These are phyloP conservation scores for Saccharum officinarum DNA, from an alignment of 176 grass and related monocot species.

Conservation along the genomic window DNA sequence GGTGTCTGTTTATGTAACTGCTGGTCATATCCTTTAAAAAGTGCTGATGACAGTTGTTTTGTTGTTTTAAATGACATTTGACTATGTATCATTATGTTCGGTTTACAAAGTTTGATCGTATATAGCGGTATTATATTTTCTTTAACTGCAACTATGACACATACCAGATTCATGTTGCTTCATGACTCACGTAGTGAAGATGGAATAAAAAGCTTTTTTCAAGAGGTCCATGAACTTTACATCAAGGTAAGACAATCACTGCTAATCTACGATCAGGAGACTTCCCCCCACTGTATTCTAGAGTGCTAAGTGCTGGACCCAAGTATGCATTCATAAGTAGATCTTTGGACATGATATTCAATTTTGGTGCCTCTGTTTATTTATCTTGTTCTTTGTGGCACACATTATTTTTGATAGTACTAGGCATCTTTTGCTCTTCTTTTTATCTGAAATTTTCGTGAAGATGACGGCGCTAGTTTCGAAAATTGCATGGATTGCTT, in stretches of 20 bases:
- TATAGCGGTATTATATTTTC: constrained; percentile 31
- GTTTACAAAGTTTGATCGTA: background rate
- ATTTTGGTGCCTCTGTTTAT: background rate
- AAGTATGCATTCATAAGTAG: background rate
- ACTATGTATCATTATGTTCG: constrained; percentile 6
- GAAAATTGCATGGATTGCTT: background rate
- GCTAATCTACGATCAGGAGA: constrained; percentile 9
- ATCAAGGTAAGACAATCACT: constrained; percentile 64
- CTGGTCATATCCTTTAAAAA: constrained; percentile 83
- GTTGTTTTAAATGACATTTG: background rate
- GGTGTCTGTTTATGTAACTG: constrained; percentile 91
- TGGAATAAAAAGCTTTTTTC: constrained; percentile 91
- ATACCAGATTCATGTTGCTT: constrained; percentile 93
- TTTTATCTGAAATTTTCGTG: constrained; percentile 11
- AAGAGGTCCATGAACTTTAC: constrained; percentile 95
- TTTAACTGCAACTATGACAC: constrained; percentile 52
- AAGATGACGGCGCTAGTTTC: background rate
- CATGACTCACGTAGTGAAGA: constrained; percentile 93
- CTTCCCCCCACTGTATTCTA: constrained; percentile 5
- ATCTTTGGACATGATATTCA: background rate
- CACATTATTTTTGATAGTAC: background rate
- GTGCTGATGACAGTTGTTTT: background rate
- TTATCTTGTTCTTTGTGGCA: constrained; percentile 4
- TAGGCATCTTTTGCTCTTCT: background rate
- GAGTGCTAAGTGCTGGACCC: constrained; percentile 8